A percentile compares a stretch with the other conserved stretches of the same genome.
Conservation (phyloP, 257 asterid genomes). For the Nicotiana otophora region DNA sequence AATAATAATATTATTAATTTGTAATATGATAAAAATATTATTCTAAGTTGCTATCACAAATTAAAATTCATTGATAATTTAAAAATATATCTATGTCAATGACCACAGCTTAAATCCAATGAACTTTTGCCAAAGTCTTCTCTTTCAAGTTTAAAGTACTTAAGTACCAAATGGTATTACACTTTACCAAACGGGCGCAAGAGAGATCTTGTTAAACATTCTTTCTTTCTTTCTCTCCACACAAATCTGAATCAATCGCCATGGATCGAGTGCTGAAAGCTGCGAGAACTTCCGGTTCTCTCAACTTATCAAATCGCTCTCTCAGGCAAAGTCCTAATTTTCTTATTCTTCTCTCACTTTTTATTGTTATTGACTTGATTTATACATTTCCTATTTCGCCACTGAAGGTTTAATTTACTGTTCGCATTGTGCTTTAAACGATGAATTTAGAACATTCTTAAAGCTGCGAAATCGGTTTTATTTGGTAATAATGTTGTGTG, state of each 20-base stretch:
- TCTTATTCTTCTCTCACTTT: neutral
- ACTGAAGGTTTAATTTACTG: neutral
- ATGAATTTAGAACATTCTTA: neutral
- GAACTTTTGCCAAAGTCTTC: neutral
- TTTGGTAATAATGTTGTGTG: neutral
- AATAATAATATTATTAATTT: too few species aligned
- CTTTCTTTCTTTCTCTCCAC: neutral
- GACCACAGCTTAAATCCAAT: too few species aligned
- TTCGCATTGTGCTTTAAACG: neutral
- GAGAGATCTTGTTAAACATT: neutral
- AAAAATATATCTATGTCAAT: too few species aligned
- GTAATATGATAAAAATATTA: too few species aligned
- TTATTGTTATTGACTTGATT: neutral
- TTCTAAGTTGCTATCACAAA: too few species aligned
- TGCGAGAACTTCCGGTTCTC: slow-evolving; percentile 93
- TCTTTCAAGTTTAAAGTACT: neutral
- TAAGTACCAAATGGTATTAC: neutral
- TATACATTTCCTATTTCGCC: neutral
- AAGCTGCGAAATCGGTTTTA: neutral
- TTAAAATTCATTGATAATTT: too few species aligned
- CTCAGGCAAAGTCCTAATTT: slow-evolving; percentile 47
- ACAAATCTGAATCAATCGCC: slow-evolving; percentile 14
- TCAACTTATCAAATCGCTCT: slow-evolving; percentile 87
- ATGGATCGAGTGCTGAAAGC: slow-evolving; percentile 85
- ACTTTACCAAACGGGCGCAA: neutral